Evolutionary conservation across 768 basidiomycete species (phyloP), one percentile per base, ranked within the genome.

Genomic region (Russula griseocarnosa): DNA sequence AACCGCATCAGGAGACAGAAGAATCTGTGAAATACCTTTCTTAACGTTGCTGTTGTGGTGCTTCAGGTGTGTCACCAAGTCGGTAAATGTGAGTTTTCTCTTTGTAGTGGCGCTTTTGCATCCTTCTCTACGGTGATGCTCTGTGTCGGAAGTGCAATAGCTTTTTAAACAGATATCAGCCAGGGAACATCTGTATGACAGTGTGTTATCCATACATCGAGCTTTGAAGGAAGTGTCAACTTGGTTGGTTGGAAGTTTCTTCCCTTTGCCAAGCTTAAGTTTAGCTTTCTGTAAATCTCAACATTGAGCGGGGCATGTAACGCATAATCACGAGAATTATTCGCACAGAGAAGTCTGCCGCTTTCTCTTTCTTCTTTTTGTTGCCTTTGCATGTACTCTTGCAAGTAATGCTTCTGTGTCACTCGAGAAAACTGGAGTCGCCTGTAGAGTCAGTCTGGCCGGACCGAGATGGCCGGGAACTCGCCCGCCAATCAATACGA

Each of bases 141-240:
- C 76, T 98, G 96, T 1, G 82, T 82, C 0, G 95, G 96, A 34
- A 98, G 80, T 26, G 86, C 88, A 73, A 98, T 96, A 26, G 92
- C 95, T 98, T 61, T 4, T 61, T 4, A 20, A 20, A 36, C 13
- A 36, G 14, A 20, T 9, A 20, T 65, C 49, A 61, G 40, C 6
- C 9, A 20, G 7, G 5, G 52, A 26, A 28, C 9, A 36, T 36
- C 51, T 18, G 28, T 1, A 49, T 8, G 42, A 24, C 34, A 26
- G 13, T 24, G 18, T 16, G 18, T 66, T 46, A 63, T 66, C 60
- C 68, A 72, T 61, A 97, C 96, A 92, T 63, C 92, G 85, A 36
- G 93, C 86, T 73, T 95, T 94, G 83, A 96, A 98, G 1, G 95
- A 94, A 1, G 96, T 98, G 75, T 98, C 92, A 68, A 98, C 84